Evolutionary conservation across 192 early-diverging fungal species (phyloP), one percentile per base, ranked within the genome.

Genomic region (Pecoramyces ruminantium): DNA sequence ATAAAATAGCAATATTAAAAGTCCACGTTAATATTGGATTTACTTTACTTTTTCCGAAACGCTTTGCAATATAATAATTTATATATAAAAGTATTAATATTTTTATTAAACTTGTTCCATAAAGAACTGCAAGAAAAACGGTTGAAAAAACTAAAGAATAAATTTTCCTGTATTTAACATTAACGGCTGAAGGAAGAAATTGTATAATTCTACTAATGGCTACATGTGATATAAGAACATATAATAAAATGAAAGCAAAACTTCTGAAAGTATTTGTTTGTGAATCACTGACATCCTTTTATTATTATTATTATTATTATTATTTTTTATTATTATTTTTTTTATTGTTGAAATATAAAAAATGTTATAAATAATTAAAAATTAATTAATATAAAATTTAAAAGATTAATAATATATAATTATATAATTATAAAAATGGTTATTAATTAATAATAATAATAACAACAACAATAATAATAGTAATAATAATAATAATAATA

Each of bases 1-100:
- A 97, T 18, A 99, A 84, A 78, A 97, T 85, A 4, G 82, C 87
- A 34, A 99, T 58, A 80, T 92, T 95, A 82, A 92, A 97, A 13
- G 87, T 84, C 97, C 97, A 99, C 18, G 92, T 90, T 17, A 94
- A 77, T 2, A 86, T 77, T 0, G 94, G 94, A 38, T 89, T 92
- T 84, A 85, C 84, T 21, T 82, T 81, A 2, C 86, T 86, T 0
- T 89, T 87, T 78, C 88, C 87, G 18, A 90, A 80, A 13, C 81
- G 2, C 34, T 87, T 89, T 9, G 92, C 88, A 3, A 96, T 86
- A 8, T 83, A 58, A 85, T 91, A 99, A 84, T 94, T 96, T 14
- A 87, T 82, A 2, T 79, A 80, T 12, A 92, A 81, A 28, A 97
- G 85, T 4, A 84, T 80, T 5, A 92, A 77, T 15, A 98, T 93